Percentiles rank a stretch among this genome's conserved stretches.
Evolutionary conservation across 2,329 filamentous ascomycete species (phyloP).

Genomic region (Botrytis fabae): DNA sequence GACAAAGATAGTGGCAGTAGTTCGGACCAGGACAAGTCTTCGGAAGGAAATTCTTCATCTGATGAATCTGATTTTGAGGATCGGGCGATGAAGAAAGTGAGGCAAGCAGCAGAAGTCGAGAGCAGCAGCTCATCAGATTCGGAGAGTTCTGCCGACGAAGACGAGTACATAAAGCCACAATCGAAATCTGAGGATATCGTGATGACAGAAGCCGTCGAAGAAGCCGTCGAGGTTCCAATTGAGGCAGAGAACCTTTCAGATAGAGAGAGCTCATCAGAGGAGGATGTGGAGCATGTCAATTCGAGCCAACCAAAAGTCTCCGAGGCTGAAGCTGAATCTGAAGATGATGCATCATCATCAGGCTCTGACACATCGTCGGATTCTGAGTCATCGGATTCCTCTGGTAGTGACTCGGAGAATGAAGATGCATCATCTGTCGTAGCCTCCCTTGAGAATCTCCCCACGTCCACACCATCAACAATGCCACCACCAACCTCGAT

Average conservation of each 20-base stretch:
- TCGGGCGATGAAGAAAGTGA: constrained; percentile 2
- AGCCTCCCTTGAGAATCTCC: constrained; percentile 24
- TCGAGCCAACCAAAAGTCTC: constrained; percentile 1
- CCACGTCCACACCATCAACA: constrained; percentile 28
- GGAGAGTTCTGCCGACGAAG: constrained; percentile 18
- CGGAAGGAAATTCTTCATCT: constrained; percentile 32
- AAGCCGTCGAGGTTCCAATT: background rate
- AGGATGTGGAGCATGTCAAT: background rate
- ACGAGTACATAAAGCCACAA: constrained; percentile 11
- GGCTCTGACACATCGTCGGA: constrained; percentile 34
- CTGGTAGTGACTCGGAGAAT: constrained; percentile 17
- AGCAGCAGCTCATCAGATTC: constrained; percentile 13
- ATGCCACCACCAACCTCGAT: constrained; percentile 14
- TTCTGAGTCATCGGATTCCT: constrained; percentile 30
- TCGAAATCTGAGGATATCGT: background rate
- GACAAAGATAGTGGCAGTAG: background rate
- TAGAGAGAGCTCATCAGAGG: background rate
- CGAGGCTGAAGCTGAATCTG: constrained; percentile 9
- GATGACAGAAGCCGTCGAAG: constrained; percentile 1
- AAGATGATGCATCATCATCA: constrained; percentile 11
- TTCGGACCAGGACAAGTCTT: constrained; percentile 33
- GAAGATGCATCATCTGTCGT: constrained; percentile 20
- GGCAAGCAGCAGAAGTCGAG: constrained; percentile 6
- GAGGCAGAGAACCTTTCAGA: background rate
- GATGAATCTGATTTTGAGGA: constrained; percentile 20